These are phyloP conservation scores for Taphrina confusa DNA, from an alignment of 1,139 yeast genomes.

Conservation along the genomic window DNA sequence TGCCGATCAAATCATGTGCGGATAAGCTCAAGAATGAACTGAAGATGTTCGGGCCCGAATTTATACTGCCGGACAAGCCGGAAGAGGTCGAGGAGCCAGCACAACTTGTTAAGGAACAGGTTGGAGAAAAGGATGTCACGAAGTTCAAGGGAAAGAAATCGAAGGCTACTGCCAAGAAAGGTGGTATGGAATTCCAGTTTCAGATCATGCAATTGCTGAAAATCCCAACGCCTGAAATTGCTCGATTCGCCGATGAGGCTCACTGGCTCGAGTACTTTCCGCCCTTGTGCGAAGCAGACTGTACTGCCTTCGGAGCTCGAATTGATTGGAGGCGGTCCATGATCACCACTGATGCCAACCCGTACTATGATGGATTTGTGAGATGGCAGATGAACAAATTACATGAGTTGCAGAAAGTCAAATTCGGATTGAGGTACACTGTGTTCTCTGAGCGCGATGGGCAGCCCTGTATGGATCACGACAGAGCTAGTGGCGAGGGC, in stretches of 20 bases:
- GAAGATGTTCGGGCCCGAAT: slow-evolving; percentile 84
- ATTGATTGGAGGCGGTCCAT: slow-evolving; percentile 98
- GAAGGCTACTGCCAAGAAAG: slow-evolving; percentile 89
- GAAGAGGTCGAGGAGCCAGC: slow-evolving; percentile 55
- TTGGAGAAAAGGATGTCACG: slow-evolving; percentile 71
- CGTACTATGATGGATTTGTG: slow-evolving; percentile 90
- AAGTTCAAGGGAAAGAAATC: slow-evolving; percentile 90
- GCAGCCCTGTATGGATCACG: slow-evolving; percentile 99
- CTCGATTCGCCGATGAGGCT: slow-evolving; percentile 82
- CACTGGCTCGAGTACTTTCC: slow-evolving; percentile 94
- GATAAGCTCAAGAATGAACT: slow-evolving; percentile 92
- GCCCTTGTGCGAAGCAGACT: slow-evolving; percentile 79
- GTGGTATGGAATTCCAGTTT: slow-evolving; percentile 89
- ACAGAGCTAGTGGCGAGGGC: slow-evolving; percentile 96
- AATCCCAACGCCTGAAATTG: slow-evolving; percentile 75
- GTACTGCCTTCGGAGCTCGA: slow-evolving; percentile 82
- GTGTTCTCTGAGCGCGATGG: slow-evolving; percentile 97
- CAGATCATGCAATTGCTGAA: slow-evolving; percentile 96
- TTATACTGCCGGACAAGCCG: slow-evolving; percentile 54
- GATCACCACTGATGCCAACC: slow-evolving; percentile 92
- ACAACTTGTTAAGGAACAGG: slow-evolving; percentile 51
- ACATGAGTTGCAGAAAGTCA: slow-evolving; percentile 83
- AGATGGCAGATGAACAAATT: slow-evolving; percentile 96
- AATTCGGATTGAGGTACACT: slow-evolving; percentile 97
- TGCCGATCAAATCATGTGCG: slow-evolving; percentile 97